Percentiles rank a stretch among this genome's conserved stretches.
Conservation (phyloP, 2,329 filamentous ascomycete species). For the Erysiphe pulchra region DNA sequence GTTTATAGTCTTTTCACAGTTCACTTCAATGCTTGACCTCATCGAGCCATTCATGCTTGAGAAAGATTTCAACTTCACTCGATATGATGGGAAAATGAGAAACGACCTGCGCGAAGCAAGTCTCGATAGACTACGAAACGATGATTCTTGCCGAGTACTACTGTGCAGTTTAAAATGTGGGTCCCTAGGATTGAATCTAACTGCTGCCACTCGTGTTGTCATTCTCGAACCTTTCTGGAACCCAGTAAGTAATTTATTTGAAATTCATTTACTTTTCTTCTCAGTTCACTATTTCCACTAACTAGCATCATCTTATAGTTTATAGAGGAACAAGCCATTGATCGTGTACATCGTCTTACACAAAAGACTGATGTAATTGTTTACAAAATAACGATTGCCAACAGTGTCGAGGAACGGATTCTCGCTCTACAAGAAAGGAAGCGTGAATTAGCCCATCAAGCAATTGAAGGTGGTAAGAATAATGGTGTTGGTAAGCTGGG, state of each 20-base stretch:
- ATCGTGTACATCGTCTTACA: conserved; percentile 92
- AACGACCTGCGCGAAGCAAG: conserved; percentile 82
- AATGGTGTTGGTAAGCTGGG: conserved; percentile 58
- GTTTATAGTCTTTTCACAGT: conserved; percentile 95
- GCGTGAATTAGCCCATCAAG: conserved; percentile 67
- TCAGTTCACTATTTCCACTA: conserved; percentile 2
- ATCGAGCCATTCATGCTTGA: conserved; percentile 71
- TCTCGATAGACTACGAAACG: conserved; percentile 47
- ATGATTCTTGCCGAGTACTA: conserved; percentile 52
- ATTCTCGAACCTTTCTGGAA: conserved; percentile 99
- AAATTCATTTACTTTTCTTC: background rate
- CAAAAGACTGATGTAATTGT: conserved; percentile 87
- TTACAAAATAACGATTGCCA: conserved; percentile 72
- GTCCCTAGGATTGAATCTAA: conserved; percentile 77
- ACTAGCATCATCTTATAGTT: conserved; percentile 27
- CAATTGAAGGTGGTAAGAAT: conserved; percentile 52
- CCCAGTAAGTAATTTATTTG: conserved; percentile 19
- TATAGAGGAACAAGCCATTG: conserved; percentile 95
- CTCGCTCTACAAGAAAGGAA: conserved; percentile 89
- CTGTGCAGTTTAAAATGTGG: conserved; percentile 90
- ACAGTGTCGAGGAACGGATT: conserved; percentile 82
- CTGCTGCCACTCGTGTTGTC: conserved; percentile 74
- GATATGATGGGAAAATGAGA: conserved; percentile 87
- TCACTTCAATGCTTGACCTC: conserved; percentile 93
- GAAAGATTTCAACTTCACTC: conserved; percentile 51